These are phyloP conservation scores for Asclepias syriaca DNA, from an alignment of 257 asterid species.

Conservation along the genomic window DNA sequence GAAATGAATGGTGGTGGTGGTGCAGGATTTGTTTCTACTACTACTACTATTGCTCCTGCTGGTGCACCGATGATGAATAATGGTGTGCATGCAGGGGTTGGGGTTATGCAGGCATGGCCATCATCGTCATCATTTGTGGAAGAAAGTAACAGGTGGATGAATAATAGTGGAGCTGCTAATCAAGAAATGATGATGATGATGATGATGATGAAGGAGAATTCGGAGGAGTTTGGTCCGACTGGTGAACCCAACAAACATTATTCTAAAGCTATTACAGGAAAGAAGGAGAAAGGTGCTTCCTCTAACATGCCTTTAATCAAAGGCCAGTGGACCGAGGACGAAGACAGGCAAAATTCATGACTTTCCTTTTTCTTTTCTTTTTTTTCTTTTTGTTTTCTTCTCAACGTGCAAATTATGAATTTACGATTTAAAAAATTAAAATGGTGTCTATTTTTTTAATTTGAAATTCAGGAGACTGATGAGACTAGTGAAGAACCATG, in stretches of 20 bases:
- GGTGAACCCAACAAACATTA: conserved; percentile 5
- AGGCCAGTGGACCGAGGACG: conserved; percentile 70
- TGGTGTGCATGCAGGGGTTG: conserved; percentile 2
- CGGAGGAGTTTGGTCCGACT: not conserved
- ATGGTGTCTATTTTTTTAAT: not conserved
- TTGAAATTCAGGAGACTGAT: conserved; percentile 33
- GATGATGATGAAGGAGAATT: not conserved
- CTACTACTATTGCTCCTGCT: not conserved
- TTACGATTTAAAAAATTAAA: not conserved
- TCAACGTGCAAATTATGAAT: not conserved
- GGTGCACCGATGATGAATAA: conserved; percentile 4
- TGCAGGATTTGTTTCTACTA: too few species aligned
- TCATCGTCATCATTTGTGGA: not conserved
- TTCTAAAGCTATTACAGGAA: conserved; percentile 5
- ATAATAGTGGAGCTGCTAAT: too few species aligned
- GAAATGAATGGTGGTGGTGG: too few species aligned
- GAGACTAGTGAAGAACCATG: conserved; percentile 41
- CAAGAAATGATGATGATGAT: not conserved
- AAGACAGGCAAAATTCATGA: conserved; percentile 44
- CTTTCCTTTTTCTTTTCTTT: not conserved
- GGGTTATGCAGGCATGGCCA: not conserved
- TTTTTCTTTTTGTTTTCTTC: not conserved
- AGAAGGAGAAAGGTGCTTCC: conserved; percentile 19
- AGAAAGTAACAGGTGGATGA: not conserved
- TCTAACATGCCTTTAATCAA: conserved; percentile 33